Evolutionary conservation across 768 basidiomycete species (phyloP).

Genomic region (Boletus eberwhitei): DNA sequence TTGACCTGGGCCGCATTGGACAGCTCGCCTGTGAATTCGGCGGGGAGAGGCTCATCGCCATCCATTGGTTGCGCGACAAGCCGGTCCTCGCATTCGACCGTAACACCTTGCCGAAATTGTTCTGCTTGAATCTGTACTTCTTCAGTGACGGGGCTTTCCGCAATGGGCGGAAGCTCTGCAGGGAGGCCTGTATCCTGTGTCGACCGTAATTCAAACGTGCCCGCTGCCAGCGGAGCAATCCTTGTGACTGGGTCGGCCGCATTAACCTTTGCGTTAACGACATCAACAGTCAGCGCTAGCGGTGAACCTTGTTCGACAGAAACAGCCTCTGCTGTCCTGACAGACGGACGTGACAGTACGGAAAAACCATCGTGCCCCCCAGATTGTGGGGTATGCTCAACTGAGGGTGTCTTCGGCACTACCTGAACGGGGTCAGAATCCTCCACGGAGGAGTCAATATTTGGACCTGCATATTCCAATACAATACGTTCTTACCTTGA

Average conservation of each 20-base stretch:
- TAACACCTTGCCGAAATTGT: neutral
- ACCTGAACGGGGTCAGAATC: neutral
- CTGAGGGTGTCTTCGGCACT: conserved; percentile 10
- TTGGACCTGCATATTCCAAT: neutral
- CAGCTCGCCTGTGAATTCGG: neutral
- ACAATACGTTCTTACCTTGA: conserved; percentile 14
- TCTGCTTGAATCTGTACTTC: neutral
- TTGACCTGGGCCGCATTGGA: conserved; percentile 1
- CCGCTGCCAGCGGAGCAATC: neutral
- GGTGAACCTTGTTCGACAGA: conserved; percentile 2
- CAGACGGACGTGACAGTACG: neutral
- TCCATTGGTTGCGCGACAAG: neutral
- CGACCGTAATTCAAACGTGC: neutral
- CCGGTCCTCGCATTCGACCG: neutral
- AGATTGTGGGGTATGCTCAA: conserved; percentile 16
- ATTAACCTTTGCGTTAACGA: neutral
- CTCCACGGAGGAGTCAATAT: conserved; percentile 8
- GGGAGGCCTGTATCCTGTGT: neutral
- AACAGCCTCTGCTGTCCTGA: conserved; percentile 2
- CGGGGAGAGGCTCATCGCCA: neutral
- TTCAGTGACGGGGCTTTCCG: neutral
- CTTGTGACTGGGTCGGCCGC: neutral
- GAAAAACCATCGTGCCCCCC: neutral
- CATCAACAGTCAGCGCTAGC: neutral
- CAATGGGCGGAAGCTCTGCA: neutral